Percentiles rank a stretch among this genome's conserved stretches.
phyloP scores from a whole-genome alignment of 331 rosid genomes.

The Rhamnella rubrinervis region DNA sequence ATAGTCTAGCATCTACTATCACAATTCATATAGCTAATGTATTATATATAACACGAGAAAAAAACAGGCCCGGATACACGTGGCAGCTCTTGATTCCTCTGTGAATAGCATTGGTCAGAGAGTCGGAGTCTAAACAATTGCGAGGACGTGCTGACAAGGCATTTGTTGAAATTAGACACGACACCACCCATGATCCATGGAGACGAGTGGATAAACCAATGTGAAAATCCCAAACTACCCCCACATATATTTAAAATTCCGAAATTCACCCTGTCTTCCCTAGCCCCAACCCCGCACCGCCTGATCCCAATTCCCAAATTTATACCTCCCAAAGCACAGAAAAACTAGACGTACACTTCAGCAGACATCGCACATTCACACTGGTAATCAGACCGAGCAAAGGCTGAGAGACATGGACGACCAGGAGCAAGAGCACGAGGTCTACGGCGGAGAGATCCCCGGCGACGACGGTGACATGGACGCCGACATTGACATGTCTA shows the following conservation, averaged over 20 bases:
- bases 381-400: not conserved
- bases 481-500: conserved; percentile 52
- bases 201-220: not conserved
- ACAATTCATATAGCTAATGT: too few species aligned
- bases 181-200: not conserved
- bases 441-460: conserved; percentile 95
- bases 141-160: too few species aligned
- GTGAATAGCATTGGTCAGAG: too few species aligned
- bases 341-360: not conserved
- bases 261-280: conserved; percentile 4
- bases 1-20: too few species aligned
- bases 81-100: too few species aligned
- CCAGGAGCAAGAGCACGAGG: conserved; percentile 79
- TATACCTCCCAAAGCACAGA: not conserved
- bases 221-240: conserved; percentile 17
- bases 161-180: too few species aligned
- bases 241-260: not conserved
- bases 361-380: not conserved
- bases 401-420: conserved; percentile 36
- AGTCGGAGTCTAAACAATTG: too few species aligned
- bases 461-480: conserved; percentile 81
- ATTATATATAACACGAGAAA: too few species aligned
- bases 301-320: conserved; percentile 32
- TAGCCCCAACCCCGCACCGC: not conserved
- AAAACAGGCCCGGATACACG: too few species aligned